Evolutionary conservation across 129 eudicot species (phyloP).

Genomic region (Logfia minima): DNA sequence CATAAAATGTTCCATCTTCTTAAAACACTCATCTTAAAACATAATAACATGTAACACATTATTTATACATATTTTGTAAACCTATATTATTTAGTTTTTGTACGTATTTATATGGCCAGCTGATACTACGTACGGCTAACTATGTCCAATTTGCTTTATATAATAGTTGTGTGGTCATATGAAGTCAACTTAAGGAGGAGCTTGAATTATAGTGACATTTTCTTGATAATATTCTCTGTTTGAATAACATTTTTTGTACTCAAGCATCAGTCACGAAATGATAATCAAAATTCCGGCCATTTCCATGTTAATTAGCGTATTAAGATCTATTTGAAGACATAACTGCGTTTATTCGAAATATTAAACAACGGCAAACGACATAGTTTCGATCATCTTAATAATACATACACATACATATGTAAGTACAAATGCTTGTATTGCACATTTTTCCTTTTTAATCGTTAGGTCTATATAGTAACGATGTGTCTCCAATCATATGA

Average conservation of each 20-base stretch:
- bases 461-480: neutral
- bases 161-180: neutral
- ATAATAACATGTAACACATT: too few relatives aligned
- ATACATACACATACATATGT: too few relatives aligned
- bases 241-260: neutral
- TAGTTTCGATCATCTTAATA: too few relatives aligned
- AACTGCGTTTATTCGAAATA: neutral
- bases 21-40: too few relatives aligned
- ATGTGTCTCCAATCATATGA: neutral
- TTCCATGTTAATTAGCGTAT: neutral
- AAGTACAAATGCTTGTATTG: too few relatives aligned
- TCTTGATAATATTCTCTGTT: conserved; percentile 19
- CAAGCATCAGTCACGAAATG: neutral
- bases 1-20: too few relatives aligned
- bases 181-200: conserved; percentile 35
- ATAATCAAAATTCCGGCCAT: neutral
- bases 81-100: too few relatives aligned
- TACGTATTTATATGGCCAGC: too few relatives aligned
- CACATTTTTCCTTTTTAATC: too few relatives aligned
- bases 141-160: neutral
- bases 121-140: too few relatives aligned
- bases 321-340: neutral
- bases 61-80: too few relatives aligned
- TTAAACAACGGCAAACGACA: too few relatives aligned
- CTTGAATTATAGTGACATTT: conserved; percentile 14